phyloP scores from a whole-genome alignment of 228 moss, liverwort and hornwort genomes.

The Sphagnum magellanicum region DNA sequence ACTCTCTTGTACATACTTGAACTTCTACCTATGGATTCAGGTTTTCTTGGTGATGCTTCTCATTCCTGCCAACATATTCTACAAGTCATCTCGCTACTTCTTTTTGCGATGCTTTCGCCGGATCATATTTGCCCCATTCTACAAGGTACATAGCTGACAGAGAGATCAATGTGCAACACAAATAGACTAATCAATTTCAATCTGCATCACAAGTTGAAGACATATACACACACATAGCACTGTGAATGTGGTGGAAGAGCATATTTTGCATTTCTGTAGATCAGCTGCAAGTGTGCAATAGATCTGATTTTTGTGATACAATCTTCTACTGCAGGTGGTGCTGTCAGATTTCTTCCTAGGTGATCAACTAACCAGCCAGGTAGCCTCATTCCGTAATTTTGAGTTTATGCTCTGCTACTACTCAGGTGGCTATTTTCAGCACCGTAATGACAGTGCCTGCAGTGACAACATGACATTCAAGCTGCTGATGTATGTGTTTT shows the following conservation, averaged over 20 bases:
- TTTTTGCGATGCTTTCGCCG: conserved; percentile 54
- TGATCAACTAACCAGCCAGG: conserved; percentile 84
- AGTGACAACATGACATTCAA: conserved; percentile 18
- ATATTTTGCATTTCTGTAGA: background rate
- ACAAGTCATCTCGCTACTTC: conserved; percentile 47
- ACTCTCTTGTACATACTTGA: background rate
- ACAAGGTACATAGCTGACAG: conserved; percentile 34
- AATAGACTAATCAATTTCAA: no score
- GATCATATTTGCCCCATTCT: conserved; percentile 51
- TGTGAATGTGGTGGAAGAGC: no score
- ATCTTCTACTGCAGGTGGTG: conserved; percentile 33
- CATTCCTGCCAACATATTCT: conserved; percentile 46
- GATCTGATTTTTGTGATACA: background rate
- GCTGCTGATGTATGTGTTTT: conserved; percentile 27
- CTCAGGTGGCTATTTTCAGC: conserved; percentile 41
- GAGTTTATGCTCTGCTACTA: conserved; percentile 69
- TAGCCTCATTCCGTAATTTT: conserved; percentile 47
- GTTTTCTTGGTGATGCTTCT: conserved; percentile 42
- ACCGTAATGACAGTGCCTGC: conserved; percentile 25
- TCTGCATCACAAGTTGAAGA: no score
- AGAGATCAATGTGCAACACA: no score
- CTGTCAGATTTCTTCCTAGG: conserved; percentile 69
- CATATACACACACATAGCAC: no score
- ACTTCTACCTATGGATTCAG: conserved; percentile 21
- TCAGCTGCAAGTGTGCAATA: background rate